phyloP scores from a whole-genome alignment of 768 basidiomycete species.

The Russula dissimulans region DNA sequence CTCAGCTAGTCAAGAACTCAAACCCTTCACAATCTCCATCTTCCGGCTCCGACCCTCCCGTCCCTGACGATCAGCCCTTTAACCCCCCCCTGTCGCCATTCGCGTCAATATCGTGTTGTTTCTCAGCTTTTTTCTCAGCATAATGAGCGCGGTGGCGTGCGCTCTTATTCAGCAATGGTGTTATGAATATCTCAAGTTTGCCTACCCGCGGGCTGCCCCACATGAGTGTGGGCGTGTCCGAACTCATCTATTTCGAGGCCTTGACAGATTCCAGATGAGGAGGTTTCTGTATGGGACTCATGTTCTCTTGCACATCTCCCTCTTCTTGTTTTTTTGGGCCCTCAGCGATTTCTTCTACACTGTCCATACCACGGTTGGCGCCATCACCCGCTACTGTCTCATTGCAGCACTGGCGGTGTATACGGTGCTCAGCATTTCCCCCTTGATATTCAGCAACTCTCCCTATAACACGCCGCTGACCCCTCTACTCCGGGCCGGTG shows the following conservation, averaged over 20 bases:
- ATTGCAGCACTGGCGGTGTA: neutral
- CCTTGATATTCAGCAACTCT: constrained; percentile 2
- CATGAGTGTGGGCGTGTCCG: constrained; percentile 9
- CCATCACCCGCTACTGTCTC: neutral
- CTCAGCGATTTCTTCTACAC: constrained; percentile 8
- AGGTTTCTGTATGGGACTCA: constrained; percentile 6
- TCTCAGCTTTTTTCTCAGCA: constrained; percentile 9
- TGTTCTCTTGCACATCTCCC: constrained; percentile 3
- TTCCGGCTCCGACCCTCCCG: too few relatives aligned
- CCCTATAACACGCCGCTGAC: constrained; percentile 12
- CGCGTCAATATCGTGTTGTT: constrained; percentile 13
- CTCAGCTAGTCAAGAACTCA: too few relatives aligned
- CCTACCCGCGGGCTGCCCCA: neutral
- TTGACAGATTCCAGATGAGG: constrained; percentile 1
- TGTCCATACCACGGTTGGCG: neutral
- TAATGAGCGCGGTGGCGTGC: constrained; percentile 10
- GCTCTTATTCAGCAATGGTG: constrained; percentile 17
- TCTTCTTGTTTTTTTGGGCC: constrained; percentile 12
- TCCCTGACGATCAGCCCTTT: neutral
- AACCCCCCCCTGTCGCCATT: neutral
- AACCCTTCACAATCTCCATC: too few relatives aligned
- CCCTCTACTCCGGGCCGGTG: neutral
- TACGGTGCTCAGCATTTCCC: constrained; percentile 3
- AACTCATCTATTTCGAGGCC: constrained; percentile 1
- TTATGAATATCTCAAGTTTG: neutral